A percentile compares a stretch with the other conserved stretches of the same genome.
Evolutionary conservation across 805 yeast genomes (phyloP).

Genomic region (Kluyveromyces siamensis): DNA sequence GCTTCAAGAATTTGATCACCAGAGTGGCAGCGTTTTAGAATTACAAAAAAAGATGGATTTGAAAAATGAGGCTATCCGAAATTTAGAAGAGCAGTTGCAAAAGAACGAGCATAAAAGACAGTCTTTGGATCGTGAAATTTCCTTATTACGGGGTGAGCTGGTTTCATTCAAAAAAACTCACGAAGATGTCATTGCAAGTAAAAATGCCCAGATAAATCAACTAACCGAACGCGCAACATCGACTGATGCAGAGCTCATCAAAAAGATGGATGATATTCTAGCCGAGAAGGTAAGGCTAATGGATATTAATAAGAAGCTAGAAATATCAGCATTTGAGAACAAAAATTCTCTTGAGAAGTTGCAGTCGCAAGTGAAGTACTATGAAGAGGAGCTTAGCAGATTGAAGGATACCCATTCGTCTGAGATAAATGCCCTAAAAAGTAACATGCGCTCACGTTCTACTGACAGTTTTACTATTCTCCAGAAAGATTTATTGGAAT

Average conservation of each 20-base stretch:
- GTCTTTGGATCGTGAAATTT: constrained; percentile 2
- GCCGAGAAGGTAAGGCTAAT: constrained; percentile 3
- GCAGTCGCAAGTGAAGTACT: neutral
- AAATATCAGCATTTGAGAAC: neutral
- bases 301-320: constrained; percentile 5
- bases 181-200: neutral
- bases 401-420: neutral
- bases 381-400: neutral
- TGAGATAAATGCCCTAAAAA: neutral
- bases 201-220: neutral
- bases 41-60: constrained; percentile 5
- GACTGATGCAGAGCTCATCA: neutral
- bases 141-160: neutral
- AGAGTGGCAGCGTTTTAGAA: constrained; percentile 8
- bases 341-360: neutral
- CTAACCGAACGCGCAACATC: neutral
- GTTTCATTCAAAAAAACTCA: neutral
- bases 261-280: neutral
- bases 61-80: constrained; percentile 6
- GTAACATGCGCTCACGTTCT: neutral
- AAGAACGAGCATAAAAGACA: constrained; percentile 7
- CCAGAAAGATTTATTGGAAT: constrained; percentile 2
- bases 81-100: constrained; percentile 3
- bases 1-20: constrained; percentile 14
- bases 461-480: neutral